These are phyloP conservation scores for Sarocladium brachiariae DNA, from an alignment of 2,329 filamentous ascomycete species.

Conservation along the genomic window DNA sequence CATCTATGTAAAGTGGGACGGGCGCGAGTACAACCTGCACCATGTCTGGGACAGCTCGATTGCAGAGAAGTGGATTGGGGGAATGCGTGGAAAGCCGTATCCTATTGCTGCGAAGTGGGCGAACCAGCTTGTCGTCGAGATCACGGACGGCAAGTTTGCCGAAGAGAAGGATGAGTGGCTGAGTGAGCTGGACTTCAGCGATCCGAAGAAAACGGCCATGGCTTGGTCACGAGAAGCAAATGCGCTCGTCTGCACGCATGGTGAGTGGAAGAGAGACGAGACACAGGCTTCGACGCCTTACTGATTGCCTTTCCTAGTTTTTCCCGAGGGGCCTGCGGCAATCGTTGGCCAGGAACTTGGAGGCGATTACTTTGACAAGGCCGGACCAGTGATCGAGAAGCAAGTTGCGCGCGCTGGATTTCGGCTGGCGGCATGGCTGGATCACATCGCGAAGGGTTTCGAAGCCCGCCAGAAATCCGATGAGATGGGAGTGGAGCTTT, in stretches of 20 bases:
- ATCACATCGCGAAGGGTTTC: conserved; percentile 46
- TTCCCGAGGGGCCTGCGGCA: conserved; percentile 53
- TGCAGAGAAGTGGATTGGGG: conserved; percentile 56
- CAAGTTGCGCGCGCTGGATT: conserved; percentile 64
- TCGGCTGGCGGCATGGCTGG: conserved; percentile 61
- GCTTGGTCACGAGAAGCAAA: conserved; percentile 60
- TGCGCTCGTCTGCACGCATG: conserved; percentile 53
- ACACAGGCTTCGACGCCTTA: not conserved
- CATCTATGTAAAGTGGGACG: conserved; percentile 57
- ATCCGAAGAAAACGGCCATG: conserved; percentile 50
- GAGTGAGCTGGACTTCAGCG: conserved; percentile 45
- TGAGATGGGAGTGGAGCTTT: conserved; percentile 22
- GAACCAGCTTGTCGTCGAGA: conserved; percentile 44
- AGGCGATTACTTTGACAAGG: conserved; percentile 56
- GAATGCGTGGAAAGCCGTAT: conserved; percentile 41
- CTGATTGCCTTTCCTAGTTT: conserved; percentile 51
- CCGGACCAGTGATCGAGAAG: conserved; percentile 56
- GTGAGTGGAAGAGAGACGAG: conserved; percentile 30
- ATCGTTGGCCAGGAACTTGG: conserved; percentile 55
- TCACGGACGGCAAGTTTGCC: conserved; percentile 49
- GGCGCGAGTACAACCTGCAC: conserved; percentile 56
- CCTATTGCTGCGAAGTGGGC: conserved; percentile 49
- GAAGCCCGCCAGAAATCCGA: conserved; percentile 17
- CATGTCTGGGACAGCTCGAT: conserved; percentile 69
- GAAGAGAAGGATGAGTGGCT: conserved; percentile 47